These are phyloP conservation scores for Curvularia sp. DNA, from an alignment of 2,329 filamentous ascomycete genomes.

Conservation along the genomic window DNA sequence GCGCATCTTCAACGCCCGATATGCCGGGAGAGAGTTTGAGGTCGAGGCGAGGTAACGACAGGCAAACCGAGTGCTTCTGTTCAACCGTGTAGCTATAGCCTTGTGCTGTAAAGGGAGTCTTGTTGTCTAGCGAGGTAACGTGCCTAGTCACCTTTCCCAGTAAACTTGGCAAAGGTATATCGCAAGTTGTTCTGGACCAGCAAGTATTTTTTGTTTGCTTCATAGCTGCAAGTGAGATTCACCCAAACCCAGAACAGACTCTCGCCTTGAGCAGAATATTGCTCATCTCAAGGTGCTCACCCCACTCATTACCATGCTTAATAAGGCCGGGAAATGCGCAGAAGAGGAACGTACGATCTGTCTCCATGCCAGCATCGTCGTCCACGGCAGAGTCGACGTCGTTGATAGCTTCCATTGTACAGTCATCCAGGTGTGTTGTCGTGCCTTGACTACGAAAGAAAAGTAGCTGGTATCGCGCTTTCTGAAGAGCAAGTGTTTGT, in stretches of 20 bases:
- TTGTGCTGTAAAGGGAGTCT: not conserved
- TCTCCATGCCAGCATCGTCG: slow-evolving; percentile 29
- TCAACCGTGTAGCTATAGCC: not conserved
- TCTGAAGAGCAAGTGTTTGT: slow-evolving; percentile 39
- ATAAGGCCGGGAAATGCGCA: slow-evolving; percentile 46
- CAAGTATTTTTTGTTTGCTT: not conserved
- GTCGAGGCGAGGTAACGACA: not conserved
- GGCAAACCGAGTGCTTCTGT: not conserved
- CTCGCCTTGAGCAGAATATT: slow-evolving; percentile 44
- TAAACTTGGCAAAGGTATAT: too few relatives aligned
- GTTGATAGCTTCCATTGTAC: slow-evolving; percentile 44
- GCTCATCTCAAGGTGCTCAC: slow-evolving; percentile 33
- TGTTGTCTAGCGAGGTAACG: not conserved
- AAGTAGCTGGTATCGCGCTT: slow-evolving; percentile 37
- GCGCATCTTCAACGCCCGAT: not conserved
- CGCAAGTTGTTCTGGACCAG: not conserved
- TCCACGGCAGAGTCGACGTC: slow-evolving; percentile 34
- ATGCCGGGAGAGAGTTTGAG: not conserved
- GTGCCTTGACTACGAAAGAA: slow-evolving; percentile 30
- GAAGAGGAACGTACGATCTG: slow-evolving; percentile 33
- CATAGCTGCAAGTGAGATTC: slow-evolving; percentile 5
- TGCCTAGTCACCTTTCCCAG: not conserved
- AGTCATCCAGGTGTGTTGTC: slow-evolving; percentile 28
- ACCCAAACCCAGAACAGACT: slow-evolving; percentile 36
- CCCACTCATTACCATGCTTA: slow-evolving; percentile 41